Evolutionary conservation across 2,329 filamentous ascomycete genomes (phyloP), one percentile per base, ranked within the genome.

Genomic region (Meredithiella fracta): DNA sequence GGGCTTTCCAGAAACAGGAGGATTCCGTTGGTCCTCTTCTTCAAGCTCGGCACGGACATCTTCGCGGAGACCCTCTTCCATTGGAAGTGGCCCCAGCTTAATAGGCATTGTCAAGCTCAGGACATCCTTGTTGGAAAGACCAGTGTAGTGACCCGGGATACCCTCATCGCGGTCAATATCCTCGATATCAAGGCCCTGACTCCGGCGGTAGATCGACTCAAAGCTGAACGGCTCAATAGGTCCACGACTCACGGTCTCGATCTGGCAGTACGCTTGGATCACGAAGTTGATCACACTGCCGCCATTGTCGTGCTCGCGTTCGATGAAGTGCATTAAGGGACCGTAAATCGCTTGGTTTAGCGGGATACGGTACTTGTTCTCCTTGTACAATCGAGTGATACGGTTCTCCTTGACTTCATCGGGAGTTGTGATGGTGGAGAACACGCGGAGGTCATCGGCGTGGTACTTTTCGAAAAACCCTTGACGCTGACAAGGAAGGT

Each of bases 41-140:
- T 86, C 83, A 1, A 97, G 73, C 62, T 95, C 89, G 3, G 85
- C 86, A 22, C 89, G 82, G 3, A 98, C 82, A 65, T 98, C 92
- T 9, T 85, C 82, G 62, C 86, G 82, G 42, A 95, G 70, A 4
- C 94, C 86, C 15, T 77, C 69, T 53, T 98, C 92, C 77, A 94
- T 84, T 0, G 88, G 86, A 47, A 95, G 69, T 9, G 84, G 83
- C 0, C 90, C 92, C 2, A 98, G 78, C 62, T 82, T 84, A 9
- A 98, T 73, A 3, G 73, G 69, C 2, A 74, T 70, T 22, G 70
- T 71, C 23, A 77, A 74, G 53, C 80, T 75, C 34, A 80, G 69
- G 22, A 82, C 70, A 60, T 82, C 78, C 58, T 75, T 75, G 62
- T 83, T 83, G 14, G 73, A 74, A 1, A 82, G 68, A 1, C 80